Conservation (phyloP, 2,329 filamentous ascomycete genomes). For the Mycocentrospora acerina region DNA sequence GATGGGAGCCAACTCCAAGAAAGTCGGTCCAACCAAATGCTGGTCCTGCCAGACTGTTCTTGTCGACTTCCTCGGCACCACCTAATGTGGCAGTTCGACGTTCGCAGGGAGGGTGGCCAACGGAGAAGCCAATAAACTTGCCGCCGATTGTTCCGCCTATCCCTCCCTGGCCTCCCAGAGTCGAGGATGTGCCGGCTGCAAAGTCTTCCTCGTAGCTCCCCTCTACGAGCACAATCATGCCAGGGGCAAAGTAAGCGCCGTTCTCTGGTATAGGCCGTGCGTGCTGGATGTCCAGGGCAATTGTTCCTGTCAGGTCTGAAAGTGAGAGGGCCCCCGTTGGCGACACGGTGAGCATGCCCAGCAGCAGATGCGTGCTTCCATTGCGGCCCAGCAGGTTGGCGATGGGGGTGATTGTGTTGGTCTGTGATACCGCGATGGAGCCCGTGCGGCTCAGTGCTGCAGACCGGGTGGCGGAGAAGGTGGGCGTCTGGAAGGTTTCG, state of each 20-base stretch:
- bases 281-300: constrained; percentile 78
- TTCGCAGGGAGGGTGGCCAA: constrained; percentile 90
- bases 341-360: constrained; percentile 78
- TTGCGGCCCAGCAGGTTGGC: constrained; percentile 74
- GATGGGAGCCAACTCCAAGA: constrained; percentile 84
- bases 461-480: constrained; percentile 62
- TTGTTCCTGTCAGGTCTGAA: constrained; percentile 84
- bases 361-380: constrained; percentile 79
- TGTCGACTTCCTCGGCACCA: constrained; percentile 53
- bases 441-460: constrained; percentile 59
- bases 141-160: constrained; percentile 92
- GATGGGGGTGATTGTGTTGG: constrained; percentile 88
- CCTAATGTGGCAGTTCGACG: constrained; percentile 78
- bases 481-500: constrained; percentile 84
- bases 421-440: constrained; percentile 53
- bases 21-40: constrained; percentile 96
- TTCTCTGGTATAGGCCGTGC: constrained; percentile 80
- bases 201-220: constrained; percentile 97
- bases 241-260: constrained; percentile 88
- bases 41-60: constrained; percentile 40
- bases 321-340: constrained; percentile 81
- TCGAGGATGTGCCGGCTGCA: constrained; percentile 58
- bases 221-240: constrained; percentile 94
- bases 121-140: constrained; percentile 84
- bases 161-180: constrained; percentile 73